A percentile compares a stretch with the other conserved stretches of the same genome.
These are phyloP conservation scores for Zea mays DNA, from an alignment of 176 grass and related monocot species.

Conservation along the genomic window DNA sequence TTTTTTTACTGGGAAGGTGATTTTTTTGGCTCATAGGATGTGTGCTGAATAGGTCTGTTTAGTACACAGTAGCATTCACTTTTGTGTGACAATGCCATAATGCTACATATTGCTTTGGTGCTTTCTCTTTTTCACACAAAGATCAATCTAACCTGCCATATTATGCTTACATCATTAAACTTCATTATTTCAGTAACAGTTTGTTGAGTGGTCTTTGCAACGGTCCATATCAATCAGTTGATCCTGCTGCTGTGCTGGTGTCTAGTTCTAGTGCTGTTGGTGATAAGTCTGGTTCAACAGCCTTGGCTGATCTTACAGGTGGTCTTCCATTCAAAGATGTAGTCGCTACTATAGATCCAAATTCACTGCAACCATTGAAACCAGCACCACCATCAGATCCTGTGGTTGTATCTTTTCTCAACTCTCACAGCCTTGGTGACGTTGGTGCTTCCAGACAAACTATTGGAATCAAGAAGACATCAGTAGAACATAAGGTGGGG, in stretches of 20 bases:
- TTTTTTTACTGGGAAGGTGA: background rate
- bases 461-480: slow-evolving; percentile 31
- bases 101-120: slow-evolving; percentile 9
- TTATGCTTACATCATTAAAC: background rate
- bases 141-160: background rate
- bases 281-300: slow-evolving; percentile 12
- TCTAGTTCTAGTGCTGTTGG: slow-evolving; percentile 34
- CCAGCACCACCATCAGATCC: slow-evolving; percentile 32
- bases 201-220: slow-evolving; percentile 27
- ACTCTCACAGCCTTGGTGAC: slow-evolving; percentile 27
- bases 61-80: background rate
- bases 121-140: background rate
- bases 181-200: slow-evolving; percentile 29
- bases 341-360: slow-evolving; percentile 29
- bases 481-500: background rate
- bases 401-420: slow-evolving; percentile 34
- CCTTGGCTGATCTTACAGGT: slow-evolving; percentile 21
- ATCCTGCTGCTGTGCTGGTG: background rate
- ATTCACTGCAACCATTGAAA: background rate
- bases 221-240: slow-evolving; percentile 23
- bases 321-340: slow-evolving; percentile 16
- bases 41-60: background rate
- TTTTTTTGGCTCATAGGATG: background rate
- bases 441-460: slow-evolving; percentile 44
- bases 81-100: background rate